These are phyloP conservation scores for Teratosphaeria gauchensis DNA, from an alignment of 2,329 filamentous ascomycete species.

Conservation along the genomic window DNA sequence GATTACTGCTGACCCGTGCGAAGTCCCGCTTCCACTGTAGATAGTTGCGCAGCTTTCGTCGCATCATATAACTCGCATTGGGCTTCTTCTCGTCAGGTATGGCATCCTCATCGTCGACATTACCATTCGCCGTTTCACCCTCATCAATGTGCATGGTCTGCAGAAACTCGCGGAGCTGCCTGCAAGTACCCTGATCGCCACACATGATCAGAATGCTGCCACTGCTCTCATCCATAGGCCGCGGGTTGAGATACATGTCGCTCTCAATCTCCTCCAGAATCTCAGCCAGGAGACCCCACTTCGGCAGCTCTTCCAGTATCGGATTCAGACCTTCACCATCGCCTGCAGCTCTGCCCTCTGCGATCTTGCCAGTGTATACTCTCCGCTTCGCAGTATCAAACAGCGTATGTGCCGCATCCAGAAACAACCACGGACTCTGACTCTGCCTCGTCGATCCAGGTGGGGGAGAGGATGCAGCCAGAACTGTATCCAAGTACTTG, in stretches of 20 bases:
- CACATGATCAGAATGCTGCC: conserved; percentile 96
- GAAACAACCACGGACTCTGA: conserved; percentile 90
- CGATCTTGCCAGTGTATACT: conserved; percentile 70
- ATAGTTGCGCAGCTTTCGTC: conserved; percentile 75
- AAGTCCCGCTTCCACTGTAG: conserved; percentile 86
- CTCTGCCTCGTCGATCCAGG: conserved; percentile 79
- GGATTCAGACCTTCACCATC: conserved; percentile 59
- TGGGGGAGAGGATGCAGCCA: conserved; percentile 79
- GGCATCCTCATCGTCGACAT: conserved; percentile 35
- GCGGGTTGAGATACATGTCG: conserved; percentile 75
- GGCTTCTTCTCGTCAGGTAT: conserved; percentile 46
- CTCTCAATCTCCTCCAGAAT: conserved; percentile 88
- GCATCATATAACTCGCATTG: conserved; percentile 82
- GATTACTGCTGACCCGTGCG: conserved; percentile 66
- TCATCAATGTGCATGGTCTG: conserved; percentile 69
- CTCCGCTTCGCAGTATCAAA: conserved; percentile 82
- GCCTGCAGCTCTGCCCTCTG: conserved; percentile 43
- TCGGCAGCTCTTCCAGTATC: conserved; percentile 86
- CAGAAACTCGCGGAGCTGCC: conserved; percentile 82
- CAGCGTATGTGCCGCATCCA: conserved; percentile 88
- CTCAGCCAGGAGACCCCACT: conserved; percentile 84
- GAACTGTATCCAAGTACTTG: conserved; percentile 86
- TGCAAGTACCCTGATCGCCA: conserved; percentile 72
- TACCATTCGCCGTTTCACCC: conserved; percentile 19
- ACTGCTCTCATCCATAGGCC: conserved; percentile 70